These are phyloP conservation scores for Ogataea trehalophila DNA, from an alignment of 805 yeast species.

Conservation along the genomic window DNA sequence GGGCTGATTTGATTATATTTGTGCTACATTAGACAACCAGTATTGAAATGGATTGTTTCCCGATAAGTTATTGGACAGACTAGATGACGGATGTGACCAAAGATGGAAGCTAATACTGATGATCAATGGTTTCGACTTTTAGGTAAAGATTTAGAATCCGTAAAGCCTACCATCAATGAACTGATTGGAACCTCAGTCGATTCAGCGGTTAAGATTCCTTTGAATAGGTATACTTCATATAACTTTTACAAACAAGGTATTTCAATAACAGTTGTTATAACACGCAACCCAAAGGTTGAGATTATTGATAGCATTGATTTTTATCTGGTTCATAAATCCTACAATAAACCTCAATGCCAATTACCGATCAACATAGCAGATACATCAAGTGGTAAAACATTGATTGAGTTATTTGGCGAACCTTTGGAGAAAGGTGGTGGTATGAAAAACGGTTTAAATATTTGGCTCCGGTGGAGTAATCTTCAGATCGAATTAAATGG, in stretches of 20 bases:
- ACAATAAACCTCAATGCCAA: conserved; percentile 5
- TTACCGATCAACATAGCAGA: conserved; percentile 8
- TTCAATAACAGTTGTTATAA: conserved; percentile 9
- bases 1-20: too few species aligned
- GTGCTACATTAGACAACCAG: too few species aligned
- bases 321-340: conserved; percentile 22
- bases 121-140: conserved; percentile 6
- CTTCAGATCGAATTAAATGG: conserved; percentile 33
- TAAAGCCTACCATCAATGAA: not conserved
- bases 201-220: conserved; percentile 2
- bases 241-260: conserved; percentile 22
- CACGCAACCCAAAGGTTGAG: conserved; percentile 4
- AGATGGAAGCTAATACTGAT: not conserved
- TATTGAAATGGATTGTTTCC: too few species aligned
- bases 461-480: conserved; percentile 36
- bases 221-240: conserved; percentile 11
- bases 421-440: conserved; percentile 42
- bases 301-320: conserved; percentile 33
- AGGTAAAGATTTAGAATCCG: not conserved
- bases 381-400: conserved; percentile 17
- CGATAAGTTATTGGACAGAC: too few species aligned
- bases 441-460: conserved; percentile 24
- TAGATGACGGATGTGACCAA: too few species aligned
- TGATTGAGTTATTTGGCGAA: conserved; percentile 34
- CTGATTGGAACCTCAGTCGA: not conserved